Evolutionary conservation across 2,329 filamentous ascomycete species (phyloP).

Genomic region (Teratosphaeria destructans): DNA sequence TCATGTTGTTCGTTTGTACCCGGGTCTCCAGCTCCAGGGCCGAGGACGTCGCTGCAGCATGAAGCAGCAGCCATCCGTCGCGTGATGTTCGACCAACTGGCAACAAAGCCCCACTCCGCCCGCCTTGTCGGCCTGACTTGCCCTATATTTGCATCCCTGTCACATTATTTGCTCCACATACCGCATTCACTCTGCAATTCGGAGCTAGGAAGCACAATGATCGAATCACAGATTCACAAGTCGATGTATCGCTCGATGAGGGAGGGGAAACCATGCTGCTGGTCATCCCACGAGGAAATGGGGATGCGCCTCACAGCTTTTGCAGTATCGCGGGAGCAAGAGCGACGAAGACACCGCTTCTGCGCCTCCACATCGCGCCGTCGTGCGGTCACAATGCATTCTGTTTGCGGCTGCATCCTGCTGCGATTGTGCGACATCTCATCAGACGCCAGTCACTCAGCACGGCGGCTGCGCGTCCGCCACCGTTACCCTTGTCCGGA

Average conservation of each 20-base stretch:
- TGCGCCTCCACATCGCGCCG: neutral
- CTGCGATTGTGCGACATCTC: neutral
- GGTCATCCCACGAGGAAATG: neutral
- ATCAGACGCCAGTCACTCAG: neutral
- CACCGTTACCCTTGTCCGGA: neutral
- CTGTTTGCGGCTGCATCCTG: neutral
- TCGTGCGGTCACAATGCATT: neutral
- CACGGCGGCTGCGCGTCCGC: neutral
- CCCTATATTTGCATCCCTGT: neutral
- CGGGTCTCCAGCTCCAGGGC: neutral
- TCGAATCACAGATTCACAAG: neutral
- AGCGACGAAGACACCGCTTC: neutral
- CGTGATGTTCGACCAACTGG: neutral
- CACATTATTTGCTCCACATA: neutral
- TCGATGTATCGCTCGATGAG: neutral
- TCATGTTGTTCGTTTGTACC: neutral
- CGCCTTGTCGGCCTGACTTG: neutral
- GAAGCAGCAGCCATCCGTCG: neutral
- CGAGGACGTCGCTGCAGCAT: neutral
- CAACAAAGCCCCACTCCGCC: neutral
- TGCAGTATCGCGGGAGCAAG: neutral
- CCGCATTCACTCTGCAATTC: neutral
- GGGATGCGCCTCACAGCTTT: neutral
- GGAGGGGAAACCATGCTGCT: neutral
- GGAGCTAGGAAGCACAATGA: neutral